Percentiles rank a stretch among this genome's conserved stretches.
These are phyloP conservation scores for Cladophialophora carrionii DNA, from an alignment of 2,329 filamentous ascomycete species.

Conservation along the genomic window DNA sequence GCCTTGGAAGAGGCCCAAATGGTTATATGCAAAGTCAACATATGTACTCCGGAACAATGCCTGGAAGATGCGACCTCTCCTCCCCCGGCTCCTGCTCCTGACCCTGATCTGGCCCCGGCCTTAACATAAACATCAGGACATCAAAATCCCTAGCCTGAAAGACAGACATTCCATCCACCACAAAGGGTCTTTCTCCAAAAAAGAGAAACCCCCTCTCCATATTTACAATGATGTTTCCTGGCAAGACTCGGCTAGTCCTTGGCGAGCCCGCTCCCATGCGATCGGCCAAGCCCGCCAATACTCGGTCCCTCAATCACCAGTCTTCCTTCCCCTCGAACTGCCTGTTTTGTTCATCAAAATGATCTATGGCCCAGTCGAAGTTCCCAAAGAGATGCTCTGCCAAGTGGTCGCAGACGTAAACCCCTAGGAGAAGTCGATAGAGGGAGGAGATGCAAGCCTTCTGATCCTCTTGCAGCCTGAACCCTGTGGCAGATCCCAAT, in stretches of 20 bases:
- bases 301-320: neutral
- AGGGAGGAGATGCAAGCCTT: constrained; percentile 1
- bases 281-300: constrained; percentile 1
- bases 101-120: neutral
- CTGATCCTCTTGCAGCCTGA: neutral
- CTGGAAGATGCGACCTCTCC: constrained; percentile 4
- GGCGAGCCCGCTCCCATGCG: neutral
- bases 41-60: constrained; percentile 20
- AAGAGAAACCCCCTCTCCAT: neutral
- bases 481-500: neutral
- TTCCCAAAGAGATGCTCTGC: constrained; percentile 1
- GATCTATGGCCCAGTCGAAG: neutral
- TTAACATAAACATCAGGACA: neutral
- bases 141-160: neutral
- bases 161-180: neutral
- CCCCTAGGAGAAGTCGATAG: neutral
- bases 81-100: neutral
- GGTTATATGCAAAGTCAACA: constrained; percentile 16
- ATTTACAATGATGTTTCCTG: constrained; percentile 5
- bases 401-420: constrained; percentile 3
- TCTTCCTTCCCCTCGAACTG: constrained; percentile 1
- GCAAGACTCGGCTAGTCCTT: neutral
- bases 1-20: neutral
- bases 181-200: neutral
- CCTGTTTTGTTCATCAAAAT: neutral